phyloP scores from a whole-genome alignment of 1,139 yeast species.

The Yamadazyma conglobata region DNA sequence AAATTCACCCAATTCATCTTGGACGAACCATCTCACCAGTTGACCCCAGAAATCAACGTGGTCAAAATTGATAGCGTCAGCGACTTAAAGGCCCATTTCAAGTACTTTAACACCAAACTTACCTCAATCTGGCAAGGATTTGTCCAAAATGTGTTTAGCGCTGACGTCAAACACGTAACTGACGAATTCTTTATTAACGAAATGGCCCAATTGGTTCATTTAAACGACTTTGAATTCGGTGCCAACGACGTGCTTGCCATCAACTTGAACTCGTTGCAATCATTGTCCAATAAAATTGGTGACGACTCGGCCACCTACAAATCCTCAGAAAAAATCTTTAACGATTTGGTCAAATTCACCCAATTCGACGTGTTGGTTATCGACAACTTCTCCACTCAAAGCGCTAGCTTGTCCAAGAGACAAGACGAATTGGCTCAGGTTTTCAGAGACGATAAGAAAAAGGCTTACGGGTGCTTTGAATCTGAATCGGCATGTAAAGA shows the following conservation, averaged over 20 bases:
- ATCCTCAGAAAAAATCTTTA: conserved; percentile 32
- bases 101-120: conserved; percentile 29
- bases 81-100: conserved; percentile 30
- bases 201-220: conserved; percentile 43
- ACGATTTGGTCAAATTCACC: conserved; percentile 28
- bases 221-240: conserved; percentile 17
- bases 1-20: conserved; percentile 5
- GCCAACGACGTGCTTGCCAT: conserved; percentile 25
- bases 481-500: conserved; percentile 52
- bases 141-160: conserved; percentile 7
- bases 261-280: conserved; percentile 38
- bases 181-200: conserved; percentile 48
- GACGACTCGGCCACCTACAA: conserved; percentile 36
- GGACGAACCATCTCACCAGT: conserved; percentile 7
- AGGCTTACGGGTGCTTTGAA: conserved; percentile 27
- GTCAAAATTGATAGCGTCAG: conserved; percentile 18
- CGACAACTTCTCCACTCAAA: conserved; percentile 15
- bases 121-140: conserved; percentile 33
- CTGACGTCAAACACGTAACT: conserved; percentile 20
- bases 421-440: conserved; percentile 21
- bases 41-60: conserved; percentile 37
- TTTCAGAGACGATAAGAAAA: conserved; percentile 14
- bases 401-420: conserved; percentile 20
- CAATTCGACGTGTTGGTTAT: conserved; percentile 33
- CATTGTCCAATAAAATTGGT: conserved; percentile 43